phyloP scores from a whole-genome alignment of 352 stramenopile genomes.

The Pythium monospermum region DNA sequence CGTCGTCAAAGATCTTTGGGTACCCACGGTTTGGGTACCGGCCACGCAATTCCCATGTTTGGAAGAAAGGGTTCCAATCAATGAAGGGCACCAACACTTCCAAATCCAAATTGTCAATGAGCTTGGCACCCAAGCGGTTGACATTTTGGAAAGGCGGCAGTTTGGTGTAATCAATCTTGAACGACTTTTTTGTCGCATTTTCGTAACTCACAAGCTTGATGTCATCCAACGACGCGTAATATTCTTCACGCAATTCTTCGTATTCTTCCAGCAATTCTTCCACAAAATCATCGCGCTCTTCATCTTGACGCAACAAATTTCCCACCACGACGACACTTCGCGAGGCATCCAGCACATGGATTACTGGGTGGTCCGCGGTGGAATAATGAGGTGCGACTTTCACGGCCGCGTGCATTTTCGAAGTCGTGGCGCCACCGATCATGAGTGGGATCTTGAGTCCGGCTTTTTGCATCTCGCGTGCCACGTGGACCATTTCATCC shows the following conservation, averaged over 20 bases:
- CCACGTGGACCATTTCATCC: constrained; percentile 98
- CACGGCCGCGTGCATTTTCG: constrained; percentile 97
- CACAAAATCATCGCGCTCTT: constrained; percentile 92
- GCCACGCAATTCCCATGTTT: constrained; percentile 96
- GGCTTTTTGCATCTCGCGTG: constrained; percentile 93
- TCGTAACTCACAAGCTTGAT: constrained; percentile 60
- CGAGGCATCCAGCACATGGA: constrained; percentile 97
- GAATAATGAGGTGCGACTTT: constrained; percentile 97
- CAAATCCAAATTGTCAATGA: constrained; percentile 86
- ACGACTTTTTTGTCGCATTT: constrained; percentile 55
- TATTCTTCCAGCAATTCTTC: constrained; percentile 93
- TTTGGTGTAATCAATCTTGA: constrained; percentile 90
- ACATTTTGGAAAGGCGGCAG: constrained; percentile 77
- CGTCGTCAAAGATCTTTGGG: constrained; percentile 98
- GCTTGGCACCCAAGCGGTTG: constrained; percentile 80
- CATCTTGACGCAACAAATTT: constrained; percentile 85
- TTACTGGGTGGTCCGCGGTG: constrained; percentile 92
- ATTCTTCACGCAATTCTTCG: constrained; percentile 87
- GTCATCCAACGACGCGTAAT: constrained; percentile 73
- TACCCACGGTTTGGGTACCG: constrained; percentile 98
- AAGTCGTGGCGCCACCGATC: constrained; percentile 96
- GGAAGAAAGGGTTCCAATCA: constrained; percentile 99
- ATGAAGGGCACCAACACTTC: constrained; percentile 94
- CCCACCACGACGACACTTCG: constrained; percentile 94
- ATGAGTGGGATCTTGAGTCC: constrained; percentile 94